Conservation (phyloP, 495 filamentous ascomycete genomes). For the Annulohypoxylon moriforme region DNA sequence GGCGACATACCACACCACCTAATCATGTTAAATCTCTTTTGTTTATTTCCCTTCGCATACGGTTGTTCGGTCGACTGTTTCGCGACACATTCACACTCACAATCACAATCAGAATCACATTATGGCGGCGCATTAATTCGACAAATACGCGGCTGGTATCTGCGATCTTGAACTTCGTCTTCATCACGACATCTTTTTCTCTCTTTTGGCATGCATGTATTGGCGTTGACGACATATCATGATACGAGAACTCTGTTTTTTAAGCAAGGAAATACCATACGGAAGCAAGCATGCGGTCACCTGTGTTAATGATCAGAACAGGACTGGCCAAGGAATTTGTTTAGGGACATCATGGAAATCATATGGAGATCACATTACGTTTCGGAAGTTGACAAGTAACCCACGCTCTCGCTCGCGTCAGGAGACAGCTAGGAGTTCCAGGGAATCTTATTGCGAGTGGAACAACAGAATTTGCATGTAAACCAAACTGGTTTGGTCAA, state of each 20-base stretch:
- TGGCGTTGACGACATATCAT: constrained; percentile 39
- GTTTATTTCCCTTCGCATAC: constrained; percentile 1
- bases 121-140: constrained; percentile 2
- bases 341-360: constrained; percentile 14
- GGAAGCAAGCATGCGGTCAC: constrained; percentile 11
- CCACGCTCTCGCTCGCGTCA: constrained; percentile 1
- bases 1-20: constrained; percentile 32
- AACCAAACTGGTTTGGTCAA: constrained; percentile 21
- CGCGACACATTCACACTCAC: background rate
- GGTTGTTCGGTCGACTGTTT: constrained; percentile 6
- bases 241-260: constrained; percentile 31
- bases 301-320: constrained; percentile 17
- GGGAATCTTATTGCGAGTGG: constrained; percentile 2
- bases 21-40: constrained; percentile 23
- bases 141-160: constrained; percentile 32
- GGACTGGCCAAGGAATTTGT: constrained; percentile 27
- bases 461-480: constrained; percentile 19
- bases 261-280: constrained; percentile 36
- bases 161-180: constrained; percentile 14
- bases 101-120: background rate
- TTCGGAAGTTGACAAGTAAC: constrained; percentile 9
- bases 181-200: constrained; percentile 9
- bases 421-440: constrained; percentile 5
- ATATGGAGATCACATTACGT: constrained; percentile 11
- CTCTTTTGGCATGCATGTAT: constrained; percentile 39